Evolutionary conservation across 345 rosid genomes (phyloP), one percentile per base, ranked within the genome.

Genomic region (Viola odorata): DNA sequence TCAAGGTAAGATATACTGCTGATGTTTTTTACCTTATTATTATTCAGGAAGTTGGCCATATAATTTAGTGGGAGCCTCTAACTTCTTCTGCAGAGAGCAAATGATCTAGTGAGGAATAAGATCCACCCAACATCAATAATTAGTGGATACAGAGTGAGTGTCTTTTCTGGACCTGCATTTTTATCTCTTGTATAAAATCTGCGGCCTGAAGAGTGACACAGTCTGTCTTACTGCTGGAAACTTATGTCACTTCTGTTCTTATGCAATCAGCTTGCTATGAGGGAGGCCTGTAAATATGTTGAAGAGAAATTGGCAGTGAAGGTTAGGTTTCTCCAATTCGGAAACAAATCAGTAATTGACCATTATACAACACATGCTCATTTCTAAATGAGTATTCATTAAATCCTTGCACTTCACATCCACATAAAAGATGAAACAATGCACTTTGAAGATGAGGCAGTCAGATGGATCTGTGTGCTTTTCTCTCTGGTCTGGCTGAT

Each of bases 51-150:
- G 11, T 47, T 47, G 13, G 13, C 11, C n/a, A 10, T 4, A 55
- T 13, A 17, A 13, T 55, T 14, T 2, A 12, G 11, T 65, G 54
- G 39, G 60, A 41, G 58, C 65, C 58, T 55, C 32, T 66, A 11
- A 53, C 11, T 37, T 42, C 69, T 66, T 78, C 61, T 62, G 44
- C 82, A 95, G 95, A 88, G 97, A 66, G 99, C 88, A 38, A 95
- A 95, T 78, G 99, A 95, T 77, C 76, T 88, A 49, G 97, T 91
- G 75, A 86, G 97, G 80, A 88, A 95, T 74, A 91, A 91, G 83
- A 95, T 95, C 56, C 97, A 91, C 65, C 96, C 97, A 50, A 91
- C 97, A 55, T 95, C 97, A 37, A 95, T 95, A 54, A 95, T 95
- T 71, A 95, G 91, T 72, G 97, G 97, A 55, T 91, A 69, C 71